Evolutionary conservation across 805 yeast genomes (phyloP), one percentile per base, ranked within the genome.

Genomic region (Candida ipomoeae): DNA sequence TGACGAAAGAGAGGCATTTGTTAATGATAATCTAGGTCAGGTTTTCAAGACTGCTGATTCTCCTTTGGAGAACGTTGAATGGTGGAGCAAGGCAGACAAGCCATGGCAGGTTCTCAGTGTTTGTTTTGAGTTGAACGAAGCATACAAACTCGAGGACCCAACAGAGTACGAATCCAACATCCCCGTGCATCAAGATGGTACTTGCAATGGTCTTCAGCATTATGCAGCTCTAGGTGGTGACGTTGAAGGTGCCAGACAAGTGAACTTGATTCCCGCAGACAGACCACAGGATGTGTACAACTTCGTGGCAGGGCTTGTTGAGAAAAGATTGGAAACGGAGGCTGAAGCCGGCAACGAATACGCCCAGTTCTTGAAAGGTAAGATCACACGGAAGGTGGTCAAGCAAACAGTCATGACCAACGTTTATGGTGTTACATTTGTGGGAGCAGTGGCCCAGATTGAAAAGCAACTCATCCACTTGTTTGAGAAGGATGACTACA

Each of bases 351-450:
- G 84, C 8, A 75, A 79, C 53, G 77, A 75, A 49, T 67, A 68
- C 49, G 92, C 91, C 1, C 50, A 62, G n/a, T 65, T 71, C 33
- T 68, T 87, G 38, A 73, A 78, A 50, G 87, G 84, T 46, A 78
- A 82, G 52, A 80, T 92, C 50, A 79, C 84, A 17, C 80, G 99
- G 60, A 92, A 92, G 64, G 85, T 94, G 42, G 96, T 94, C 35
- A 92, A 92, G 64, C 99, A 92, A 66, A 89, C 99, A 0, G 98
- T 92, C 23, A 92, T 92, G 99, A 92, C 99, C 0, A 91, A 90
- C 62, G 99, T 92, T 35, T 92, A 92, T 64, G 99, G 99, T 61
- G 99, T 92, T 11, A 92, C 99, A 0, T 89, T 80, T 63, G 80
- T 89, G 54, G 99, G 99, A 15, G 99, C 98, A 0, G 81, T 89